phyloP scores from a whole-genome alignment of 768 basidiomycete species.

The Hortiboletus flavorubellus region DNA sequence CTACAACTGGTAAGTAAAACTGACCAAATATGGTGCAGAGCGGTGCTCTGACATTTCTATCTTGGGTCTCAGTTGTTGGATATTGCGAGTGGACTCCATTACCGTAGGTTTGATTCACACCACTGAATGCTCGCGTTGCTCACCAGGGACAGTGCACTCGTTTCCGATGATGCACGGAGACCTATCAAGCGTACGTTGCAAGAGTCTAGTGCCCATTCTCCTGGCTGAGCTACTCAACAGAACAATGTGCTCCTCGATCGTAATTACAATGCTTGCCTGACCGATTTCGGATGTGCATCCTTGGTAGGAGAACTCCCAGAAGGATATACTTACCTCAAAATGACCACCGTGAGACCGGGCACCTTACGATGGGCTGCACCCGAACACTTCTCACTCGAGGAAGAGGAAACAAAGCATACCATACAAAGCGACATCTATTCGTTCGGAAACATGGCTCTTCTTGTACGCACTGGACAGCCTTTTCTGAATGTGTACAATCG shows the following conservation, averaged over 20 bases:
- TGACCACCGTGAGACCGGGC: conserved; percentile 1
- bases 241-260: conserved; percentile 11
- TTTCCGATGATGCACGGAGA: conserved; percentile 11
- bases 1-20: conserved; percentile 5
- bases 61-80: neutral
- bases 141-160: conserved; percentile 2
- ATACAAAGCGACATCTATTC: conserved; percentile 9
- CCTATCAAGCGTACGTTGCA: neutral
- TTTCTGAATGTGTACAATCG: neutral
- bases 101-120: neutral
- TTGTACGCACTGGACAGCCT: neutral
- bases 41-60: neutral
- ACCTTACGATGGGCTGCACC: conserved; percentile 10
- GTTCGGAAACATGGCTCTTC: conserved; percentile 7
- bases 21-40: too few relatives aligned
- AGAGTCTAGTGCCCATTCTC: neutral
- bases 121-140: neutral
- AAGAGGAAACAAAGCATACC: neutral
- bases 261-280: conserved; percentile 5
- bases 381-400: conserved; percentile 1
- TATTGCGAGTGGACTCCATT: conserved; percentile 8
- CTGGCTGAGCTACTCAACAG: neutral
- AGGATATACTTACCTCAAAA: neutral
- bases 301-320: conserved; percentile 4
- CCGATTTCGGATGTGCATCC: conserved; percentile 10